Conservation (phyloP, 495 filamentous ascomycete species). For the Cercophora scortea region DNA sequence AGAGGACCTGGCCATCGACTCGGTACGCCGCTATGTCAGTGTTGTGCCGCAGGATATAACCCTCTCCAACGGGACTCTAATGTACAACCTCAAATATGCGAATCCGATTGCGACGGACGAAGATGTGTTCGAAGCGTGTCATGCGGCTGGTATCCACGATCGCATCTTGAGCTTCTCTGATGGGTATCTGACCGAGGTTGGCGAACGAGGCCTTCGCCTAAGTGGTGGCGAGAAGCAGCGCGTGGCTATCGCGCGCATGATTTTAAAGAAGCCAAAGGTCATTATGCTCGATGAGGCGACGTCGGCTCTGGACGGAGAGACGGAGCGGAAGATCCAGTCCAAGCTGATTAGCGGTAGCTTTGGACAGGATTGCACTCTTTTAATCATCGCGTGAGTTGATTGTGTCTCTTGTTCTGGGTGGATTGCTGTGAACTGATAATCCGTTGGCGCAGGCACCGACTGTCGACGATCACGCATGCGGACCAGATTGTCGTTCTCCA, state of each 20-base stretch:
- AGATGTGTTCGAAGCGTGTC: constrained; percentile 76
- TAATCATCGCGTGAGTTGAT: not conserved
- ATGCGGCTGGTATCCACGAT: constrained; percentile 87
- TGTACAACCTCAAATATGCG: constrained; percentile 92
- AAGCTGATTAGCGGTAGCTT: no score
- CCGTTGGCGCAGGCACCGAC: constrained; percentile 53
- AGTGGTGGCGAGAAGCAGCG: constrained; percentile 93
- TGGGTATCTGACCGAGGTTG: constrained; percentile 79
- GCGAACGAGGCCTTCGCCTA: constrained; percentile 88
- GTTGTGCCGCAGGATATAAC: constrained; percentile 94
- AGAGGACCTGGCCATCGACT: constrained; percentile 75
- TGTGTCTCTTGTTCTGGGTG: no score
- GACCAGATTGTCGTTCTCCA: constrained; percentile 93
- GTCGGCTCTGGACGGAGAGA: constrained; percentile 84
- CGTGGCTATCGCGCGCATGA: constrained; percentile 88
- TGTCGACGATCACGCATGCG: constrained; percentile 89
- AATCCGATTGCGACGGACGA: constrained; percentile 75
- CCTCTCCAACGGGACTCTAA: constrained; percentile 88
- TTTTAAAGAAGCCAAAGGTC: constrained; percentile 85
- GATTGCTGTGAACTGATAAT: not conserved
- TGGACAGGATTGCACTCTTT: no score
- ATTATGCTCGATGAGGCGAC: constrained; percentile 96
- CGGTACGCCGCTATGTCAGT: constrained; percentile 72
- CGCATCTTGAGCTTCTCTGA: constrained; percentile 89
- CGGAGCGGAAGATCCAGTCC: constrained; percentile 81